phyloP scores from a whole-genome alignment of 1,139 yeast species.

The Casaregolazyma suthepensis region DNA sequence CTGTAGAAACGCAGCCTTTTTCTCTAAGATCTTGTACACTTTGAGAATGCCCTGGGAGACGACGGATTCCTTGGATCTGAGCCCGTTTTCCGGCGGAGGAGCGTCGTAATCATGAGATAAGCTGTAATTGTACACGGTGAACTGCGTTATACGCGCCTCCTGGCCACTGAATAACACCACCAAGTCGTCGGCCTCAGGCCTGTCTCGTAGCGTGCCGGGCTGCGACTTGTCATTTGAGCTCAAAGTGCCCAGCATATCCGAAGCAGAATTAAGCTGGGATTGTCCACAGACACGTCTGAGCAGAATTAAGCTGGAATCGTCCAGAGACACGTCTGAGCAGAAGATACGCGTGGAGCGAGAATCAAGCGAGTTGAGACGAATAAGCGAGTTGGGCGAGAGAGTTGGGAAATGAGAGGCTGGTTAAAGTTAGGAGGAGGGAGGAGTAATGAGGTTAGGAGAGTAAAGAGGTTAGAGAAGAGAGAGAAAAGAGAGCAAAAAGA shows the following conservation, averaged over 20 bases:
- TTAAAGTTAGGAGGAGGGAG: neutral
- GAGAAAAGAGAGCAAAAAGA: neutral
- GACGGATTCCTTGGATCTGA: slow-evolving; percentile 17
- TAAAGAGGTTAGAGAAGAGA: neutral
- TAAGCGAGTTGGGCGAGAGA: neutral
- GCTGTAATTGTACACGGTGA: slow-evolving; percentile 14
- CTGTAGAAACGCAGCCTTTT: slow-evolving; percentile 54
- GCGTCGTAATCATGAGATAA: slow-evolving; percentile 14
- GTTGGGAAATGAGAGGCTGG: too few species aligned
- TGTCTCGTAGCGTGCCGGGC: neutral
- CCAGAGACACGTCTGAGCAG: neutral
- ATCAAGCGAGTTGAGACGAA: neutral
- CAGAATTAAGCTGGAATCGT: neutral
- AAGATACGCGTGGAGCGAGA: neutral
- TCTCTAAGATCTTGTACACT: slow-evolving; percentile 58
- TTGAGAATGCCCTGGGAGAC: slow-evolving; percentile 48
- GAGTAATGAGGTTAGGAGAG: neutral
- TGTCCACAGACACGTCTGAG: neutral
- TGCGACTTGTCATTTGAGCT: neutral
- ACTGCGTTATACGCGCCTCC: slow-evolving; percentile 21
- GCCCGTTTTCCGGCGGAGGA: slow-evolving; percentile 17
- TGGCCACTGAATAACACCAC: slow-evolving; percentile 20
- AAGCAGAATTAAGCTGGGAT: neutral
- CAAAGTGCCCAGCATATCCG: neutral
- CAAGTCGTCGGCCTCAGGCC: slow-evolving; percentile 16